phyloP scores from a whole-genome alignment of 768 basidiomycete species.

The Boletellus ananas region DNA sequence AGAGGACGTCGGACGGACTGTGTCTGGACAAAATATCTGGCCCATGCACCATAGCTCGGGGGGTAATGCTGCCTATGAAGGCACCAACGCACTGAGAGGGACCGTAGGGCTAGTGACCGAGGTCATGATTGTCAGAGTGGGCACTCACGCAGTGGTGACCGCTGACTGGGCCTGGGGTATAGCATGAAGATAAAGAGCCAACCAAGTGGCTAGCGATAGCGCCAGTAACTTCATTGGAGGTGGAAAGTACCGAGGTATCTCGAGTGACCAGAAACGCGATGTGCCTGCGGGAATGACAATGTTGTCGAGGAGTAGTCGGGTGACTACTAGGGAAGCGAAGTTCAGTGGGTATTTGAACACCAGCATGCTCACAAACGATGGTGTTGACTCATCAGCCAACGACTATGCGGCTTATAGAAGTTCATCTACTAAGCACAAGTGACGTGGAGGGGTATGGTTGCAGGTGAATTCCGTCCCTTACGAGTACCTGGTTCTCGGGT shows the following conservation, averaged over 20 bases:
- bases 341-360: too few relatives aligned
- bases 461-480: too few relatives aligned
- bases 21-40: slow-evolving; percentile 77
- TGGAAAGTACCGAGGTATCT: background rate
- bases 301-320: too few relatives aligned
- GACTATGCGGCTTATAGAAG: too few relatives aligned
- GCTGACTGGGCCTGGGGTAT: slow-evolving; percentile 4
- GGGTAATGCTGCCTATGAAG: slow-evolving; percentile 62
- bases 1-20: slow-evolving; percentile 40
- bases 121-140: slow-evolving; percentile 50
- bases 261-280: background rate
- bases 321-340: too few relatives aligned
- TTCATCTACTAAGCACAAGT: too few relatives aligned
- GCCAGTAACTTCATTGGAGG: slow-evolving; percentile 33
- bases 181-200: slow-evolving; percentile 15
- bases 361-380: too few relatives aligned
- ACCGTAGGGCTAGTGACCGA: slow-evolving; percentile 62
- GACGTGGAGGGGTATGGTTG: too few relatives aligned
- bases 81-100: slow-evolving; percentile 48
- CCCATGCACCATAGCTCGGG: slow-evolving; percentile 75
- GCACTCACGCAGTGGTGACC: slow-evolving; percentile 15
- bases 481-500: too few relatives aligned
- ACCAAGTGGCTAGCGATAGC: slow-evolving; percentile 12
- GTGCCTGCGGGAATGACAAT: background rate
- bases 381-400: too few relatives aligned